phyloP scores from a whole-genome alignment of 129 eudicot species.

The Flaveria trinervia region DNA sequence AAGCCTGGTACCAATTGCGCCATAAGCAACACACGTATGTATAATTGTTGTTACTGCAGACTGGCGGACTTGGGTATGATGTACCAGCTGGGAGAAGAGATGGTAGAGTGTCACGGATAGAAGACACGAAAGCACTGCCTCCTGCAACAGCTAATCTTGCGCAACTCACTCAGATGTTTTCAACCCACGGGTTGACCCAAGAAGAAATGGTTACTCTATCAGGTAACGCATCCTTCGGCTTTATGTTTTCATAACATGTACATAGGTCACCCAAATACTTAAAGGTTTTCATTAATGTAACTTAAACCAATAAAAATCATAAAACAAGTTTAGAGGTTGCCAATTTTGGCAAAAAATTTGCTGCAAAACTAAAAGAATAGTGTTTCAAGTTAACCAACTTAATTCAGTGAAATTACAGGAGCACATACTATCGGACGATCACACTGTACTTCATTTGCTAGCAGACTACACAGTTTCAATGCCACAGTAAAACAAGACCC shows the following conservation, averaged over 20 bases:
- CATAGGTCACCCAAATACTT: no score
- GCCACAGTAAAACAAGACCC: constrained; percentile 55
- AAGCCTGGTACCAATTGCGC: neutral
- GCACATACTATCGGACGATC: constrained; percentile 74
- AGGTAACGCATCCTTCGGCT: constrained; percentile 36
- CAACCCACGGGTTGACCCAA: constrained; percentile 51
- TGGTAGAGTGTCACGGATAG: constrained; percentile 57
- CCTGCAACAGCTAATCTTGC: constrained; percentile 42
- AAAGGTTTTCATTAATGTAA: no score
- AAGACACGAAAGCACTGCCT: constrained; percentile 59
- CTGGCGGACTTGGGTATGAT: constrained; percentile 62
- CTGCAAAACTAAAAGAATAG: neutral
- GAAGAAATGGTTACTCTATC: constrained; percentile 74
- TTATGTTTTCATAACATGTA: neutral
- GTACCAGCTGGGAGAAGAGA: constrained; percentile 88
- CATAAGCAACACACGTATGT: neutral
- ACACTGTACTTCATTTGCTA: constrained; percentile 65
- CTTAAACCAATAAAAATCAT: no score
- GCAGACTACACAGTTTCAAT: constrained; percentile 60
- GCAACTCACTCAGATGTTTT: constrained; percentile 58
- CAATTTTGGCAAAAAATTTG: no score
- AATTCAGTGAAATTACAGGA: constrained; percentile 31
- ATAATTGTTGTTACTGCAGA: constrained; percentile 39
- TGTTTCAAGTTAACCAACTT: neutral
- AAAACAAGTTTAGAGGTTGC: no score